Evolutionary conservation across 2,329 filamentous ascomycete genomes (phyloP), one percentile per base, ranked within the genome.

Genomic region (Hymenoscyphus occultus): DNA sequence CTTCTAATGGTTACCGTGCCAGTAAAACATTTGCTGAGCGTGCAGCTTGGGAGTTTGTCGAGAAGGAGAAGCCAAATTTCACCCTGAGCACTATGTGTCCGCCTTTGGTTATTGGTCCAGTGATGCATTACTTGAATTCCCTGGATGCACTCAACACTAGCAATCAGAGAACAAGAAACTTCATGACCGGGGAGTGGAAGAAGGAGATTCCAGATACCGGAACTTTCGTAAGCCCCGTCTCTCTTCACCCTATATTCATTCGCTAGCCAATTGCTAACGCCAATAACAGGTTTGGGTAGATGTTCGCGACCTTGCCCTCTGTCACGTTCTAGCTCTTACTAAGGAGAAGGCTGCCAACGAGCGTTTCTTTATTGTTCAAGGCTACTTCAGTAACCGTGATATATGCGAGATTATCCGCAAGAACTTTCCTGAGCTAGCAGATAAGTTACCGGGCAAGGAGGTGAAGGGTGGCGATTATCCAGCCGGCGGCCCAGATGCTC

Each of bases 91-190:
- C 84, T 5, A 84, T 90, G 70, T 86, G 85, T 72, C 84, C 85
- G 61, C 87, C 87, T 0, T 79, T 85, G 63, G 85, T 87, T 0
- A 51, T 66, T 57, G 56, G 88, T 0, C 87, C 88, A 0, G 77
- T 89, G 7, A 83, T 87, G 60, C 83, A 89, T 70, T 86, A 87
- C 69, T 80, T 92, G 2, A 83, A 86, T 67, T 82, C 79, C 28
- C 80, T 90, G 0, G 83, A 86, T n/a, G 79, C 78, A 1, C 79
- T 93, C 67, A 93, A 93, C 78, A 90, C 89, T 1, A 91, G 88
- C 14, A 93, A 92, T 74, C 82, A 87, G 70, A 84, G 87, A 22
- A 82, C 92, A 62, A 79, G 84, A 9, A 82, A 88, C 66, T 77
- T 90, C 61, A 81, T 89, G n/a, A 82, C 81, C 6, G 90, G 90